These are phyloP conservation scores for Daldinia vernicosa DNA, from an alignment of 495 filamentous ascomycete species.

Conservation along the genomic window DNA sequence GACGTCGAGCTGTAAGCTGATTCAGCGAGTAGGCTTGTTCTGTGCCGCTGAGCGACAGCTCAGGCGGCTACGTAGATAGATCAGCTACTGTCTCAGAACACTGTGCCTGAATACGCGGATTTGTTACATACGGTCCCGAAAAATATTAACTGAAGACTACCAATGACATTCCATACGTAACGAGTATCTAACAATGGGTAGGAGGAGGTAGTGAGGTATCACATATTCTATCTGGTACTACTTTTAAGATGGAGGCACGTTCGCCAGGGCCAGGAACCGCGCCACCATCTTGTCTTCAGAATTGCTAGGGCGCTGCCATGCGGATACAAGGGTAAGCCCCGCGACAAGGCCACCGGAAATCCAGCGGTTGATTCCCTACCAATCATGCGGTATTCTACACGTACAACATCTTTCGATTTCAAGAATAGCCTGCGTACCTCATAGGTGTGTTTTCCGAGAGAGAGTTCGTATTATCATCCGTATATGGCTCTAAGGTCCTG, in stretches of 20 bases:
- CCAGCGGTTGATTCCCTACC: background rate
- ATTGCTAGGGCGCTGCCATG: background rate
- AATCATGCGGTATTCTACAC: background rate
- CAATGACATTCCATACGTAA: background rate
- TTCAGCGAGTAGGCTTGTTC: background rate
- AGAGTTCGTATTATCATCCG: background rate
- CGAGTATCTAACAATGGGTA: background rate
- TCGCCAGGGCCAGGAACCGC: background rate
- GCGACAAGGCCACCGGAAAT: background rate
- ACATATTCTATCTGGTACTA: background rate
- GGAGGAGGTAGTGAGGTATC: background rate
- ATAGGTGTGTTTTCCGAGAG: background rate
- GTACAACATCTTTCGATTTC: background rate
- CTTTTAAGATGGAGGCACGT: background rate
- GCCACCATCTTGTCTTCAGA: background rate
- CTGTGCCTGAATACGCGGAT: background rate
- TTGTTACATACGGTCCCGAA: conserved; percentile 9
- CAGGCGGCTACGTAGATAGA: background rate
- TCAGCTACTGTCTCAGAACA: background rate
- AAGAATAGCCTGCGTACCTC: background rate
- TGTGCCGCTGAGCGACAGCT: conserved; percentile 1
- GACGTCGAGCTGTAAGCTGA: conserved; percentile 7
- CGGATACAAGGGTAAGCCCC: background rate
- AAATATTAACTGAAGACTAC: background rate
- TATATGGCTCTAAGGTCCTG: background rate